Base-by-base conservation (phyloP, 164 flowering plant species). In the Berberis vulgaris region DNA sequence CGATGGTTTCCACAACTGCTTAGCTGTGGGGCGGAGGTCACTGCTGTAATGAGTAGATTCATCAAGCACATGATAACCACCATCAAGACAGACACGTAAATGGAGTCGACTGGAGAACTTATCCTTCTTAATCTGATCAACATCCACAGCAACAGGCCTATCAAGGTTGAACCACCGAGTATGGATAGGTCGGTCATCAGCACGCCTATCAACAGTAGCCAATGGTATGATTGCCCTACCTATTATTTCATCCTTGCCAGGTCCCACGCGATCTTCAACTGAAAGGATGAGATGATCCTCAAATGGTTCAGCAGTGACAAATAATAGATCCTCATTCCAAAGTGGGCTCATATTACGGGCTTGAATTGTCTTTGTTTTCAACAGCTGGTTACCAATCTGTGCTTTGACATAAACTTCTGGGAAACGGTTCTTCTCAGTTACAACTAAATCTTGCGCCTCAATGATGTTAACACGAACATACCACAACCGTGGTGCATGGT, bases 41-140 rank as follows among this genome's bases (percentile, higher is more conserved):
- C 93, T 88, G 63, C 96, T 93, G 65, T 89, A 88, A 61, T 88
- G 94, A 43, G 91, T 89, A 1, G 97, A 86, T 64, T 93, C 97
- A 64, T 89, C 98, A 8, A 93, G 84, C 47, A 93, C 98, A 75
- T 93, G 98, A 66, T 93, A 93, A 1, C 98, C 98, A 68, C 98
- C 96, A 73, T 93, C 96, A 8, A 92, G 77, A 67, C 96, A 87
- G 8, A 57, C 43, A 26, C 43, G 41, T 41, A 57, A 39, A 41
- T 57, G 60, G 41, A 42, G 76, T 6, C 45, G 3, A 57, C 60
- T 57, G 9, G 60, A 57, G 41, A 26, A 57, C 60, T 57, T 57
- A 1, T 39, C 43, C 3, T 57, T 39, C 60, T 57, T 57, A 2
- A 26, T 41, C 45, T 86, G 92, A 67, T 57, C 60, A 4, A 26